Conservation (phyloP, 164 flowering plant genomes). For the Umbilicus rupestris region DNA sequence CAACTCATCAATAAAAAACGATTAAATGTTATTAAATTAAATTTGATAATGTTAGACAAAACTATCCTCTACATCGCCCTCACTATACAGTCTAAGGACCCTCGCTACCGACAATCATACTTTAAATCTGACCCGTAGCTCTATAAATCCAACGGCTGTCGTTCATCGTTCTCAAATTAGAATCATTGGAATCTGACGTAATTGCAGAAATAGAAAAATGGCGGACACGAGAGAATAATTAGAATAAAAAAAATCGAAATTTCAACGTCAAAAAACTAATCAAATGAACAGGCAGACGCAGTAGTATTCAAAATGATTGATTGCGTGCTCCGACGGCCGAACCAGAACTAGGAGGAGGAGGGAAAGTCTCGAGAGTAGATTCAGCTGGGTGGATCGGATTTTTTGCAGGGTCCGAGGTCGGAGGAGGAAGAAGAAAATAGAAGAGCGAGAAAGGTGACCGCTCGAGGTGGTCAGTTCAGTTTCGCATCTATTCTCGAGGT, state of each 20-base stretch:
- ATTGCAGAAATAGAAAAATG: too few relatives aligned
- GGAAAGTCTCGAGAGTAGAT: not conserved
- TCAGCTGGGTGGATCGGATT: not conserved
- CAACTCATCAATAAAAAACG: too few relatives aligned
- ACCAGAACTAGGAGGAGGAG: not conserved
- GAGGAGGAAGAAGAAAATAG: too few relatives aligned
- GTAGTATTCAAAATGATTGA: not conserved
- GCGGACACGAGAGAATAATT: not conserved
- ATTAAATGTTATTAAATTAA: too few relatives aligned
- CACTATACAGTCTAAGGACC: too few relatives aligned
- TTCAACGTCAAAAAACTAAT: not conserved
- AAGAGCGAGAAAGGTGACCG: not conserved
- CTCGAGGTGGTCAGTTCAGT: not conserved
- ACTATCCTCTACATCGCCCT: too few relatives aligned
- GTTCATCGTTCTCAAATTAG: too few relatives aligned
- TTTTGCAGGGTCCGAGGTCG: not conserved
- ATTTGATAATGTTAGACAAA: too few relatives aligned
- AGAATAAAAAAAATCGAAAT: not conserved
- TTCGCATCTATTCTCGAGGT: not conserved
- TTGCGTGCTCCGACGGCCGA: not conserved
- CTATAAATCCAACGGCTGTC: too few relatives aligned
- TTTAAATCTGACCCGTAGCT: too few relatives aligned
- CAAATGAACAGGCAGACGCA: not conserved
- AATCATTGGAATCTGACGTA: too few relatives aligned
- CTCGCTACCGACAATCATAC: too few relatives aligned